Base-by-base conservation (phyloP, 108 stramenopile genomes). In the Nitzschia inconspicua region DNA sequence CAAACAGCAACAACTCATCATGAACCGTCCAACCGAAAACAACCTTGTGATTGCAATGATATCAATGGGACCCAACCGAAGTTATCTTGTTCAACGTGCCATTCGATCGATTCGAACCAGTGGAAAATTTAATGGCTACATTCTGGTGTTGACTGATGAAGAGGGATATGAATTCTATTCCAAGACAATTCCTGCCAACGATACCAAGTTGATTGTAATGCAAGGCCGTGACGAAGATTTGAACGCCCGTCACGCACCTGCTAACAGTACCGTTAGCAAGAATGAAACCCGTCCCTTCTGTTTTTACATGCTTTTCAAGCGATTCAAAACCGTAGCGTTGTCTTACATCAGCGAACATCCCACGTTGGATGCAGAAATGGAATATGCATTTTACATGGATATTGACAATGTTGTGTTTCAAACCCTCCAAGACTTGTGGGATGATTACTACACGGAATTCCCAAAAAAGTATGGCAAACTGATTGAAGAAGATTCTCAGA, bases 371-470 rank as follows among this genome's bases (percentile, higher is more conserved):
- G n/a, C 11, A 39, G n/a, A 0, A 14, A 39, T 39, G 11, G 37
- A 39, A 39, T 14, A 39, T 39, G 37, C n/a, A 11, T 14, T 39
- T 14, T 39, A 39, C n/a, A 11, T 39, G 14, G 37, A 39, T 39
- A n/a, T 39, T 14, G 37, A 39, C n/a, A 39, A 39, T 14, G n/a
- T 39, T 14, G 37, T 39, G 11, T 11, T 14, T 14, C 37, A n/a
- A 39, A 11, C 37, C 11, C n/a, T 39, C 11, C n/a, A 11, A n/a
- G n/a, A 14, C n/a, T 39, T 39, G 14, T 39, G 11, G 11, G n/a
- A 39, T 39, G 37, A 39, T 39, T 39, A 39, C n/a, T 39, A 39
- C 37, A n/a, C n/a, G n/a, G n/a, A 39, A 39, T 39, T 39, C 37
- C 11, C 11, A 14, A 39, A 39, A 39, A 14, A 39, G 0, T 39